These are phyloP conservation scores for Trichoderma lentiforme DNA, from an alignment of 2,329 filamentous ascomycete species.

Conservation along the genomic window DNA sequence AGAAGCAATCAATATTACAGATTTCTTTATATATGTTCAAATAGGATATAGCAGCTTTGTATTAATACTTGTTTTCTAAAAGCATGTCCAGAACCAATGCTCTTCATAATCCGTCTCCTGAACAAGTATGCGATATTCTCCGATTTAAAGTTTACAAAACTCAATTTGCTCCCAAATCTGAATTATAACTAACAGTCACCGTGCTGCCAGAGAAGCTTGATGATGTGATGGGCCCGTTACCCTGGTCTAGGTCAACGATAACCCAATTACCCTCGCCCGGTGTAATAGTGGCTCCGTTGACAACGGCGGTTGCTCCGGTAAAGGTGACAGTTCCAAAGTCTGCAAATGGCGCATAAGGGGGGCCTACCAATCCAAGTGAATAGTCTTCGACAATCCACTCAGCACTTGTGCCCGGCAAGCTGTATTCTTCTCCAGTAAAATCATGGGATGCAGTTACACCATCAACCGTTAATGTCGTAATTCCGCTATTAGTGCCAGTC, in stretches of 20 bases:
- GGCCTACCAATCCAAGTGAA: background rate
- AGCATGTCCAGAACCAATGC: too few species aligned
- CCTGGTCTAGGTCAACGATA: background rate
- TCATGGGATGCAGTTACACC: background rate
- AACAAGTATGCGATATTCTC: too few species aligned
- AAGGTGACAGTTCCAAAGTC: conserved; percentile 9
- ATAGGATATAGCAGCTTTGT: too few species aligned
- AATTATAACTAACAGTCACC: background rate
- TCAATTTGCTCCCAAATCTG: background rate
- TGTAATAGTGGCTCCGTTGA: background rate
- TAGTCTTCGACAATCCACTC: conserved; percentile 13
- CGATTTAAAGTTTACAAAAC: too few species aligned
- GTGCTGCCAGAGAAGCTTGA: background rate
- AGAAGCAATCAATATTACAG: too few species aligned
- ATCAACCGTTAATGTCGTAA: background rate
- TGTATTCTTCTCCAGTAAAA: background rate
- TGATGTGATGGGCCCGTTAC: background rate
- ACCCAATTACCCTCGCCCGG: background rate
- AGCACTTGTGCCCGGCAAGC: conserved; percentile 2
- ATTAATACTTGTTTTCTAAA: too few species aligned
- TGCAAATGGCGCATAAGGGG: background rate
- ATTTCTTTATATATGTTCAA: too few species aligned
- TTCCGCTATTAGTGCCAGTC: background rate
- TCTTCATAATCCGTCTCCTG: too few species aligned
- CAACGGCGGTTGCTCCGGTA: background rate